Conservation (phyloP, 2,329 filamentous ascomycete genomes). For the Raffaelea ambrosiae region DNA sequence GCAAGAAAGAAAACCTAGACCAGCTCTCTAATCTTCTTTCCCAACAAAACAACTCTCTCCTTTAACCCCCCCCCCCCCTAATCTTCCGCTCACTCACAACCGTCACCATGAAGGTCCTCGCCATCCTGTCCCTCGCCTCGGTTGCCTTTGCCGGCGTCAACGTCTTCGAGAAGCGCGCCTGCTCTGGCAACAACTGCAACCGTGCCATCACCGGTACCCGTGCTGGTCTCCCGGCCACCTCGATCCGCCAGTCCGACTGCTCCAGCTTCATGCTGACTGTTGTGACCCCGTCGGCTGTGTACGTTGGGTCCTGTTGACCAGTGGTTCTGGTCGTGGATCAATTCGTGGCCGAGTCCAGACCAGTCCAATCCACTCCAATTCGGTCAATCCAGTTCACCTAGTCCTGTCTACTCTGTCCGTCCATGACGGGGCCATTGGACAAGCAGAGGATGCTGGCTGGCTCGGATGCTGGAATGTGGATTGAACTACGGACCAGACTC, state of each 20-base stretch:
- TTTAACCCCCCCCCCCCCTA: not conserved
- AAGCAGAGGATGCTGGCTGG: too few relatives aligned
- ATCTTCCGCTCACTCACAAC: constrained; percentile 7
- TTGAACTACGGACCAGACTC: too few relatives aligned
- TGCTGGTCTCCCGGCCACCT: constrained; percentile 31
- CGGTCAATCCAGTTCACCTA: too few relatives aligned
- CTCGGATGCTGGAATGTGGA: too few relatives aligned
- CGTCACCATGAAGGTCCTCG: constrained; percentile 32
- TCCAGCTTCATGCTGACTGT: constrained; percentile 26
- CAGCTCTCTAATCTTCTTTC: too few relatives aligned
- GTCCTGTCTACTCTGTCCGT: too few relatives aligned
- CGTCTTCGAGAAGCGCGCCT: constrained; percentile 26
- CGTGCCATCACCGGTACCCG: constrained; percentile 35
- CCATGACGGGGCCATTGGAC: too few relatives aligned
- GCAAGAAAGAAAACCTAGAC: too few relatives aligned
- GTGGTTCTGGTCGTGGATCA: too few relatives aligned
- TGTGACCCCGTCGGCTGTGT: constrained; percentile 31
- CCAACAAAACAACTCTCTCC: not conserved
- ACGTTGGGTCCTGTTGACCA: constrained; percentile 13
- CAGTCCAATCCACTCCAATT: not conserved
- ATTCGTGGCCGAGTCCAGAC: not conserved
- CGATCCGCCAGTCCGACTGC: constrained; percentile 18
- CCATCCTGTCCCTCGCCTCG: constrained; percentile 27
- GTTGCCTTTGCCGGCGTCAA: constrained; percentile 22
- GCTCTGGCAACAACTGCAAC: constrained; percentile 37